phyloP scores from a whole-genome alignment of 2,329 filamentous ascomycete species.

The Cercospora beticola region DNA sequence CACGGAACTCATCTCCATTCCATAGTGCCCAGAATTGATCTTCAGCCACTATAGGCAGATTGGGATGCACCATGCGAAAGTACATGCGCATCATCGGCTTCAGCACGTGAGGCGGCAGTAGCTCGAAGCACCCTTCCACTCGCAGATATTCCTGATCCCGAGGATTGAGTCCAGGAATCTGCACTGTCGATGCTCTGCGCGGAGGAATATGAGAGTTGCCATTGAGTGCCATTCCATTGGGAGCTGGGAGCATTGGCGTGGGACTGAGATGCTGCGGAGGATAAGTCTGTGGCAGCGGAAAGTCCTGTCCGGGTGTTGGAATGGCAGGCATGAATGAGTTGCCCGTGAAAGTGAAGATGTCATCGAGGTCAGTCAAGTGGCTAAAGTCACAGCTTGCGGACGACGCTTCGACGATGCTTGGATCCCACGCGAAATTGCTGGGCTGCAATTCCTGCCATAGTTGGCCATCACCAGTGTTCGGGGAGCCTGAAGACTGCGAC shows the following conservation, averaged over 20 bases:
- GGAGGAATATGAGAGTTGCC: constrained; percentile 10
- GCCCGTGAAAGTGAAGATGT: constrained; percentile 28
- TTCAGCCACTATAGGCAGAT: constrained; percentile 23
- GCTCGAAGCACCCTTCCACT: constrained; percentile 24
- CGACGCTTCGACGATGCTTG: constrained; percentile 22
- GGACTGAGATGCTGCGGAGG: constrained; percentile 18
- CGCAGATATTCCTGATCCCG: constrained; percentile 24
- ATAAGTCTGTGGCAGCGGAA: constrained; percentile 18
- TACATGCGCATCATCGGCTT: constrained; percentile 22
- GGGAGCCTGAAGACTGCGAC: constrained; percentile 27
- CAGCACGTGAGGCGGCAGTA: constrained; percentile 18
- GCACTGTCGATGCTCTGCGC: constrained; percentile 20
- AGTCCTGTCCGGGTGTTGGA: constrained; percentile 16
- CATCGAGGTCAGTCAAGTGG: constrained; percentile 26
- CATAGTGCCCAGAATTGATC: constrained; percentile 25
- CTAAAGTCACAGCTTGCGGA: constrained; percentile 27
- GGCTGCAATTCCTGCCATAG: constrained; percentile 22
- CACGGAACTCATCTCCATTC: constrained; percentile 18
- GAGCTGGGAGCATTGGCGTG: constrained; percentile 16
- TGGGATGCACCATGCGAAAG: constrained; percentile 25
- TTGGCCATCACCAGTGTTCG: constrained; percentile 20
- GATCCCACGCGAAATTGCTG: constrained; percentile 22
- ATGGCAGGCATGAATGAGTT: constrained; percentile 23
- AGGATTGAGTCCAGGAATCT: constrained; percentile 25
- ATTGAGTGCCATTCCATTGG: constrained; percentile 9